Conservation (phyloP, 2,329 filamentous ascomycete species). For the Colletotrichum horii region DNA sequence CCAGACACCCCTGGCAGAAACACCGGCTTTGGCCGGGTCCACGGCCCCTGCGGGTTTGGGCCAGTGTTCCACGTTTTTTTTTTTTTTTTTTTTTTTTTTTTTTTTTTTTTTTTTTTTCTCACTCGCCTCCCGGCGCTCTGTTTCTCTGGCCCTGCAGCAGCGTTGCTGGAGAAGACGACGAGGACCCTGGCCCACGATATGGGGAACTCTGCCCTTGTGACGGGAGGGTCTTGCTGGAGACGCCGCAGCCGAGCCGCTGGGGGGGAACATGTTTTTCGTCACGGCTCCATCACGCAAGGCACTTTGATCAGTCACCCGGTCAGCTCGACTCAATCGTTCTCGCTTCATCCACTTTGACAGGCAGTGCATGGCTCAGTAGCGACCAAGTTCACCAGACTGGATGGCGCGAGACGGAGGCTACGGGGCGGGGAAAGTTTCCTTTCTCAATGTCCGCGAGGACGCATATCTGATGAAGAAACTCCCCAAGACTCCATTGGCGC, state of each 20-base stretch:
- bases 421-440: background rate
- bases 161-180: background rate
- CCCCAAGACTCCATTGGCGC: background rate
- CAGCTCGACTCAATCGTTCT: conserved; percentile 5
- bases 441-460: background rate
- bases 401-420: background rate
- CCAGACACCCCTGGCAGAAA: conserved; percentile 1
- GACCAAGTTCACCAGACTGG: background rate
- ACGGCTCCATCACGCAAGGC: conserved; percentile 2
- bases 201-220: background rate
- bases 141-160: background rate
- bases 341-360: background rate
- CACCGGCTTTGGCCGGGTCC: conserved; percentile 6
- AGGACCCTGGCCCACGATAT: background rate
- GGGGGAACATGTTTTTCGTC: background rate
- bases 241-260: background rate
- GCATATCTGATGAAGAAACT: background rate
- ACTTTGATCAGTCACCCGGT: conserved; percentile 1
- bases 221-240: background rate
- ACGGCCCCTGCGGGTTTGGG: background rate
- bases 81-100: background rate
- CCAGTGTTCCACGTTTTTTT: conserved; percentile 3
- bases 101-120: background rate
- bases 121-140: background rate
- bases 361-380: background rate